phyloP scores from a whole-genome alignment of 768 basidiomycete genomes.

The Mycena pura region DNA sequence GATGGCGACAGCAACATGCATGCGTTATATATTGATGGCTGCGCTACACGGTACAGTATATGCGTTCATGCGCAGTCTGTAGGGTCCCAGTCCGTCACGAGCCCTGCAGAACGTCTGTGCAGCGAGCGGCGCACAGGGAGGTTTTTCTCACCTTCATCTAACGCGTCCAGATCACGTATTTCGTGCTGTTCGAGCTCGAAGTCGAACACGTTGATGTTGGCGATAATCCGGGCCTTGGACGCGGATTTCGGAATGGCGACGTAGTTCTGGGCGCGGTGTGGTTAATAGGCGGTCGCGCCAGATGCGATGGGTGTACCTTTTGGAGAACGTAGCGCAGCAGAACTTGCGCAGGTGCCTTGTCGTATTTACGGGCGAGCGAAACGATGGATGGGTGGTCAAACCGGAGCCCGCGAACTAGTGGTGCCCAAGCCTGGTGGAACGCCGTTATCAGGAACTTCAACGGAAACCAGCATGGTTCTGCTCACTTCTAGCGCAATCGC shows the following conservation, averaged over 20 bases:
- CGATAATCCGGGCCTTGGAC: slow-evolving; percentile 56
- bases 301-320: slow-evolving; percentile 53
- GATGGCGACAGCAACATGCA: not conserved
- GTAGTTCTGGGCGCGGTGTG: slow-evolving; percentile 47
- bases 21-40: not conserved
- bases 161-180: slow-evolving; percentile 53
- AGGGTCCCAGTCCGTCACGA: slow-evolving; percentile 54
- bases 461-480: not conserved
- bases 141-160: slow-evolving; percentile 56
- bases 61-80: slow-evolving; percentile 37
- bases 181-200: slow-evolving; percentile 62
- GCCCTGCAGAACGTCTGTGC: slow-evolving; percentile 29
- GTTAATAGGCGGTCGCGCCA: not conserved
- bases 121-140: not conserved
- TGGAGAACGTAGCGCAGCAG: slow-evolving; percentile 81
- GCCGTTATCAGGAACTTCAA: not conserved
- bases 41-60: not conserved
- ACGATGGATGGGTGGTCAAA: slow-evolving; percentile 64
- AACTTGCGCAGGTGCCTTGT: slow-evolving; percentile 63
- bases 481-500: slow-evolving; percentile 69
- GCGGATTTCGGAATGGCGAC: slow-evolving; percentile 72
- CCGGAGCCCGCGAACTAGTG: slow-evolving; percentile 69
- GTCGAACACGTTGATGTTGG: slow-evolving; percentile 69
- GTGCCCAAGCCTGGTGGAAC: slow-evolving; percentile 67
- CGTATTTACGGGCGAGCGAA: slow-evolving; percentile 57